Evolutionary conservation across 73 alveolate genomes (phyloP).

Genomic region (Tetrahymena elliotti): DNA sequence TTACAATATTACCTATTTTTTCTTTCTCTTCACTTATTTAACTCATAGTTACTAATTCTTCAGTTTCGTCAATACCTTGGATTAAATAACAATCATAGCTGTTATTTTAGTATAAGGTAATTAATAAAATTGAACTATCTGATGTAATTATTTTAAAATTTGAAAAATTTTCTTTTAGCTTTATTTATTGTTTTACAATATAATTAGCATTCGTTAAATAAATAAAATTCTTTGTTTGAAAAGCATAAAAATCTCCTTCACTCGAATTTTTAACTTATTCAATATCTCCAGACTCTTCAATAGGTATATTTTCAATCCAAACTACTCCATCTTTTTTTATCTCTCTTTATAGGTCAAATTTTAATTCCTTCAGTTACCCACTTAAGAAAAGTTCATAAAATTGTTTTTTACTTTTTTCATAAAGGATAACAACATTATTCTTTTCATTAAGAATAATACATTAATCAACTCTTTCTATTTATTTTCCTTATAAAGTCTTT

Average conservation of each 20-base stretch:
- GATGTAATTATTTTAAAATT: no score
- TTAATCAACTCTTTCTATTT: neutral
- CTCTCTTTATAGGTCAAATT: neutral
- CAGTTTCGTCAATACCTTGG: neutral
- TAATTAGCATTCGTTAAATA: neutral
- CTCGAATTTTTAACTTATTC: no score
- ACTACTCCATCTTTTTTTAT: neutral
- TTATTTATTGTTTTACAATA: neutral
- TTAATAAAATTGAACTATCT: neutral
- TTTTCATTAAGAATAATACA: neutral
- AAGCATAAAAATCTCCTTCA: neutral
- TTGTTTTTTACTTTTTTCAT: neutral
- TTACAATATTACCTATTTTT: no score
- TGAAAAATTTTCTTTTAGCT: no score
- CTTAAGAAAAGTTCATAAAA: neutral
- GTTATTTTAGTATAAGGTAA: no score
- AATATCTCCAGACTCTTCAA: neutral
- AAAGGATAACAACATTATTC: neutral
- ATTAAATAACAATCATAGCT: neutral
- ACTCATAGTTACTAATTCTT: no score
- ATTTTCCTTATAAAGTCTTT: neutral
- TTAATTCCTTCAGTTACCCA: neutral
- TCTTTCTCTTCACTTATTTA: no score
- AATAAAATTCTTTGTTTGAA: neutral
- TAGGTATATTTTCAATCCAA: no score